A percentile compares a stretch with the other conserved stretches of the same genome.
Conservation (phyloP, 2,329 filamentous ascomycete genomes). For the Microsporum ferrugineum region DNA sequence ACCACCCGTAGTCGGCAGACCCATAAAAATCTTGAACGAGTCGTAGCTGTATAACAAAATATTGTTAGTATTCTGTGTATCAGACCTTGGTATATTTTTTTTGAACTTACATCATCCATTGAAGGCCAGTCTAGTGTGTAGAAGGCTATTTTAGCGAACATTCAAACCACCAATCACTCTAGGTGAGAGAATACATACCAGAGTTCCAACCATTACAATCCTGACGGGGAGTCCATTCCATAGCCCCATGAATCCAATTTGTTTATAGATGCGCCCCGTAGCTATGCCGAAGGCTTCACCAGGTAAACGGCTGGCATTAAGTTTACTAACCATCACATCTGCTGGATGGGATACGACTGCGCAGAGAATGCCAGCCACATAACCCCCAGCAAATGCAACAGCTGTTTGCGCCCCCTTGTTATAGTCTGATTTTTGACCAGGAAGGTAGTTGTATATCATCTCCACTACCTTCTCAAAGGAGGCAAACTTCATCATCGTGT, state of each 20-base stretch:
- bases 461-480: slow-evolving; percentile 85
- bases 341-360: slow-evolving; percentile 70
- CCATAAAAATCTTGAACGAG: slow-evolving; percentile 85
- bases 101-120: slow-evolving; percentile 79
- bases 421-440: slow-evolving; percentile 68
- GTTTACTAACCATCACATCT: slow-evolving; percentile 85
- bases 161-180: slow-evolving; percentile 5
- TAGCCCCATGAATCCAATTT: slow-evolving; percentile 76
- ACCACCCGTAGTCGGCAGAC: slow-evolving; percentile 71
- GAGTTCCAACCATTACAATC: slow-evolving; percentile 79
- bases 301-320: slow-evolving; percentile 65
- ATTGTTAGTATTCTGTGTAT: neutral
- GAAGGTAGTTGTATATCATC: slow-evolving; percentile 67
- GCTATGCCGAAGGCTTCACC: slow-evolving; percentile 69
- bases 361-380: slow-evolving; percentile 78
- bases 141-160: slow-evolving; percentile 6
- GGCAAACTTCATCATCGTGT: slow-evolving; percentile 88
- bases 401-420: slow-evolving; percentile 69
- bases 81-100: no score
- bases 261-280: slow-evolving; percentile 68
- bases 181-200: slow-evolving; percentile 28
- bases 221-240: slow-evolving; percentile 82
- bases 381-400: slow-evolving; percentile 74
- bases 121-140: slow-evolving; percentile 52
- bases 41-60: slow-evolving; percentile 38